Base-by-base conservation (phyloP, 1,139 yeast genomes). In the Trichomonascaceae sp. region DNA sequence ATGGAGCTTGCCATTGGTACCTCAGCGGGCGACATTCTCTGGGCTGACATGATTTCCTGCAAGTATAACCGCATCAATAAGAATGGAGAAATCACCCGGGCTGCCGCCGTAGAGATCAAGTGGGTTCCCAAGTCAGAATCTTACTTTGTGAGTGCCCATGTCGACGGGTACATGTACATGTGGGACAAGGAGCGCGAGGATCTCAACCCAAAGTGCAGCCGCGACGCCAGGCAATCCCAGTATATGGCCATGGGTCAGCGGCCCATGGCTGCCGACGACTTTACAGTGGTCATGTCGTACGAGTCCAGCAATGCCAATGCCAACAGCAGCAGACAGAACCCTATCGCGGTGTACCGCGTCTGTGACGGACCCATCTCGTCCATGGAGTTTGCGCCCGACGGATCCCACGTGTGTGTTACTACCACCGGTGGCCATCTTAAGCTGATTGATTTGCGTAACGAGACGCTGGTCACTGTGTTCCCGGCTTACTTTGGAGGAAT, bases 401-500 rank as follows among this genome's bases (percentile, higher is more conserved):
- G 52, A 16, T 41, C 59, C 37, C 38, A 59, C 4, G 35, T 64
- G 14, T 74, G 78, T 0, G 52, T 77, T 27, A 73, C 79, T 0
- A 61, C 75, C 4, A 78, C 72, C 43, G 87, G 78, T 50, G 93
- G 89, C 1, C 68, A 69, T 42, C 59, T 76, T 13, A 58, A 79
- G 31, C 48, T 79, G 18, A 56, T 80, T 29, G 79, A 77, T 49
- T 51, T 74, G 4, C 57, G 54, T 17, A 56, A 56, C 9, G 74
- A 72, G 39, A 45, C 40, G 25, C 48, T 77, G 3, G 61, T 74
- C 1, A 92, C 78, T 48, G 60, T 76, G 1, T 54, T 74, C 29
- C 74, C 82, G 4, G 69, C 79, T 32, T 77, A 75, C 48, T 81
- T 75, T 49, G 82, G 77, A 27, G 85, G 87, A 0, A 57, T 78